Conservation (phyloP, 129 eudicot species). For the Scalesia atractyloides region DNA sequence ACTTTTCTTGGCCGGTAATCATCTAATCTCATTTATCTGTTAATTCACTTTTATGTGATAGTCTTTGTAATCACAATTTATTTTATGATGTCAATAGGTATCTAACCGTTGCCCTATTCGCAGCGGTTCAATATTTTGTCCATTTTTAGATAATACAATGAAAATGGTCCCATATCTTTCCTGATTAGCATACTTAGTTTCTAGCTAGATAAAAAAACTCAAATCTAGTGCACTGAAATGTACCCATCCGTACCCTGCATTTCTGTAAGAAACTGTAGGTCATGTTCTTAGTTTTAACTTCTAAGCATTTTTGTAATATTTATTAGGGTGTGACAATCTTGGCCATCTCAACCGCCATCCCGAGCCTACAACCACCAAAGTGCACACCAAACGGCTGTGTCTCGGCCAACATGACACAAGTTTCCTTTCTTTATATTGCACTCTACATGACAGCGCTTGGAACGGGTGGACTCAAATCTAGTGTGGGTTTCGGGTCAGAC, state of each 20-base stretch:
- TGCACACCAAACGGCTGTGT: conserved; percentile 49
- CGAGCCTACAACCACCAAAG: conserved; percentile 72
- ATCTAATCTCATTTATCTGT: not conserved
- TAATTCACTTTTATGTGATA: not conserved
- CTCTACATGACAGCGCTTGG: conserved; percentile 88
- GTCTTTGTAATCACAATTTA: not conserved
- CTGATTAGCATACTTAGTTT: not conserved
- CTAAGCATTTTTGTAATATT: not conserved
- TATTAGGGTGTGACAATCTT: conserved; percentile 71
- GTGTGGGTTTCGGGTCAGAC: conserved; percentile 91
- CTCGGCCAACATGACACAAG: conserved; percentile 52
- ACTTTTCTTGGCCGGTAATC: conserved; percentile 79
- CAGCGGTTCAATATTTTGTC: conserved; percentile 47
- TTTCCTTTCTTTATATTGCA: conserved; percentile 52
- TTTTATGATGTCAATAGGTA: conserved; percentile 48
- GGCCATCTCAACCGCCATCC: conserved; percentile 70
- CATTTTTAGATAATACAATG: not conserved
- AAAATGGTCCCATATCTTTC: conserved; percentile 22
- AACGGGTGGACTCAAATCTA: conserved; percentile 86
- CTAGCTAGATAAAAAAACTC: not conserved
- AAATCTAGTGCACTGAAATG: too few species aligned
- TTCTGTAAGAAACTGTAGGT: too few species aligned
- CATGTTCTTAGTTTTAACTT: not conserved
- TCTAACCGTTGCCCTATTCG: conserved; percentile 72
- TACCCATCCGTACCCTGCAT: too few species aligned